phyloP scores from a whole-genome alignment of 139 green algal species.

The Chlamydomonas schloesseri region DNA sequence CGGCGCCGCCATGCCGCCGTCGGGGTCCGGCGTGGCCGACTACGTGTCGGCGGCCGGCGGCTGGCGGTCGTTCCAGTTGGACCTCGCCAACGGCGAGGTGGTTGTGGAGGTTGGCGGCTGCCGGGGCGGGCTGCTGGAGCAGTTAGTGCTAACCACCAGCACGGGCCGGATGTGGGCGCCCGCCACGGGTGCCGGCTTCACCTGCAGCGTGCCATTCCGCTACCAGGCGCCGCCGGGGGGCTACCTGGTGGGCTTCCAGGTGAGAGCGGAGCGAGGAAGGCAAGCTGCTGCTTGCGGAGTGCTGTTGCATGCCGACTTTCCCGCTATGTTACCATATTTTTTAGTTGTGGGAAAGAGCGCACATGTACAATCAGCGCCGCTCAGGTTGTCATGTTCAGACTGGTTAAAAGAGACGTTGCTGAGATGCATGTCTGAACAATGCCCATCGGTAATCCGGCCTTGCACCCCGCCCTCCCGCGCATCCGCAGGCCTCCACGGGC shows the following conservation, averaged over 20 bases:
- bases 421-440: too few species aligned
- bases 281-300: too few species aligned
- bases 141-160: neutral
- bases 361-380: too few species aligned
- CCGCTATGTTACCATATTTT: too few species aligned
- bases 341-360: too few species aligned
- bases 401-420: too few species aligned
- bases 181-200: neutral
- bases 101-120: neutral
- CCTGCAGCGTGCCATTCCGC: neutral
- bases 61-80: neutral
- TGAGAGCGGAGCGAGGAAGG: neutral
- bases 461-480: too few species aligned
- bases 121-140: neutral
- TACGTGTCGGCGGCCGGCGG: neutral
- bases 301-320: too few species aligned
- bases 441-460: too few species aligned
- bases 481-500: neutral
- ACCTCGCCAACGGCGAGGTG: neutral
- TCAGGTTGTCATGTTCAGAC: too few species aligned
- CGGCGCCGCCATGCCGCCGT: neutral
- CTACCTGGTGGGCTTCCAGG: neutral
- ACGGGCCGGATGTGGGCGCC: neutral
- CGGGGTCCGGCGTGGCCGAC: neutral
- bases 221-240: neutral